Evolutionary conservation across 371 early-diverging fungal genomes (phyloP).

Genomic region (Mucor circinelloides): DNA sequence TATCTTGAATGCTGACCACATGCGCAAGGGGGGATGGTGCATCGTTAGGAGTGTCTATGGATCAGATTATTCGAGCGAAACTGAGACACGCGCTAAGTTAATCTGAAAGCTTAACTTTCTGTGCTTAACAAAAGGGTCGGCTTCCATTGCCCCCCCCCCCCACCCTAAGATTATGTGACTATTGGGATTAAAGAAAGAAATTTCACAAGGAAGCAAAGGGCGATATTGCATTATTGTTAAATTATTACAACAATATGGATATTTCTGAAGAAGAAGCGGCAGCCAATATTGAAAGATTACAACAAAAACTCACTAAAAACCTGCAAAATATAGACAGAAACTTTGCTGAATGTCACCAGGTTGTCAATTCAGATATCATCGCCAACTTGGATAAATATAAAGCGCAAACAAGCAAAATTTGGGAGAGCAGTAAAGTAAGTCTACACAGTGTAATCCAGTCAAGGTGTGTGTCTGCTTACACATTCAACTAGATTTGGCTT

Average conservation of each 20-base stretch:
- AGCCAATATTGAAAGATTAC: conserved; percentile 47
- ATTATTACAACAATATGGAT: neutral
- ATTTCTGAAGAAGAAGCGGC: conserved; percentile 33
- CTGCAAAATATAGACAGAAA: conserved; percentile 59
- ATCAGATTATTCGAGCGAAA: too few species aligned
- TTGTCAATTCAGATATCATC: conserved; percentile 46
- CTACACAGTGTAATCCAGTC: neutral
- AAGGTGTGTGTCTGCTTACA: neutral
- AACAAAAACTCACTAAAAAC: conserved; percentile 56
- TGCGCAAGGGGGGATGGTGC: too few species aligned
- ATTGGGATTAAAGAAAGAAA: too few species aligned
- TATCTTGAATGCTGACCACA: too few species aligned
- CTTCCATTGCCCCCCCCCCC: too few species aligned
- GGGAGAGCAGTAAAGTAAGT: conserved; percentile 9
- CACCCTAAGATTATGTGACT: too few species aligned
- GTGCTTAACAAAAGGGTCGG: too few species aligned
- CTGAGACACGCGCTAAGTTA: too few species aligned
- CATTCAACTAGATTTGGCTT: conserved; percentile 28
- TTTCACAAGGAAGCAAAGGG: too few species aligned
- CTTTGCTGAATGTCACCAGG: conserved; percentile 53
- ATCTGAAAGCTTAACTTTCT: too few species aligned
- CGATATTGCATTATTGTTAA: too few species aligned
- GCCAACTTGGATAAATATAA: conserved; percentile 53
- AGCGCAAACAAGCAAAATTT: conserved; percentile 40
- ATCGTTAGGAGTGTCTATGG: too few species aligned